Evolutionary conservation across 345 rosid genomes (phyloP).

Genomic region (Microthlaspi erraticum): DNA sequence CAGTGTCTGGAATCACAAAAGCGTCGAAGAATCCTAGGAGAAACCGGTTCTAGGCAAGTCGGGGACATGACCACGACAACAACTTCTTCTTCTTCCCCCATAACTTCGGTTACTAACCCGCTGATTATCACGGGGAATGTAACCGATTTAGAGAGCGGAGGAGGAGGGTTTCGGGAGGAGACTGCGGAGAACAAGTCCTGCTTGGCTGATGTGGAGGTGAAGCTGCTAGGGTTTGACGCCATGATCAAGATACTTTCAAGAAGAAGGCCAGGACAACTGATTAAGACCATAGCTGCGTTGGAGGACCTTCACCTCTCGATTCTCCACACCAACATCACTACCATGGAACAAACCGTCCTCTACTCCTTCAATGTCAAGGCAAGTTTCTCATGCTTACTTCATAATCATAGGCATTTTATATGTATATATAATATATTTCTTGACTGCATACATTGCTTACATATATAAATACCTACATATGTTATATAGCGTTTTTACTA

Average conservation of each 20-base stretch:
- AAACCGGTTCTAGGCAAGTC: slow-evolving; percentile 43
- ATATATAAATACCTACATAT: no score
- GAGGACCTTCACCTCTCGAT: slow-evolving; percentile 90
- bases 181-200: slow-evolving; percentile 85
- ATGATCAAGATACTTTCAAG: slow-evolving; percentile 89
- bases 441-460: no score
- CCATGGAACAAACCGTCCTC: slow-evolving; percentile 93
- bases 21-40: slow-evolving; percentile 67
- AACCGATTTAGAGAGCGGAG: slow-evolving; percentile 36
- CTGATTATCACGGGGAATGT: slow-evolving; percentile 24
- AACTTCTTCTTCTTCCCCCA: slow-evolving; percentile 44
- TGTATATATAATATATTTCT: neutral
- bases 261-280: slow-evolving; percentile 90
- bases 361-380: slow-evolving; percentile 97
- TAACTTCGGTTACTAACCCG: slow-evolving; percentile 33
- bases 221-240: slow-evolving; percentile 88
- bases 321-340: slow-evolving; percentile 92
- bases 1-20: slow-evolving; percentile 94
- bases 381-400: slow-evolving; percentile 19
- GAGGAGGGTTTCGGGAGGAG: slow-evolving; percentile 56
- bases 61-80: slow-evolving; percentile 50
- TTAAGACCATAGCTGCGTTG: slow-evolving; percentile 85
- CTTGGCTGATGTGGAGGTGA: slow-evolving; percentile 90
- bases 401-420: neutral
- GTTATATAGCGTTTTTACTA: no score